phyloP scores from a whole-genome alignment of 768 basidiomycete species.

The Russula abietina region DNA sequence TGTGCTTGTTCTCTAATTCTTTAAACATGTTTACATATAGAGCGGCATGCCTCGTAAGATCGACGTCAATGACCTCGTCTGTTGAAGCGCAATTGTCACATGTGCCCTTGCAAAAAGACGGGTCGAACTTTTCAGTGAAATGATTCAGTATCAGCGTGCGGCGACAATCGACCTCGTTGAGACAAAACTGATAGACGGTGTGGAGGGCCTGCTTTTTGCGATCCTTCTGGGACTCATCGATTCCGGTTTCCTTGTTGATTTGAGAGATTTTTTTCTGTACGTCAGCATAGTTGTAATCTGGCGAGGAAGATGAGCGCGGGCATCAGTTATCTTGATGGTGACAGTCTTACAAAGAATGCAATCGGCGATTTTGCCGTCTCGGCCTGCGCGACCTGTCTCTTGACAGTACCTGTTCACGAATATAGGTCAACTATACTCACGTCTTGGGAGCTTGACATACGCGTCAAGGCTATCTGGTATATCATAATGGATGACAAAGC shows the following conservation, averaged over 20 bases:
- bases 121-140: conserved; percentile 78
- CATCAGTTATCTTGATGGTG: neutral
- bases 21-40: conserved; percentile 39
- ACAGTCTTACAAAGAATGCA: conserved; percentile 73
- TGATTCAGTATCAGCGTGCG: conserved; percentile 82
- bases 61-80: conserved; percentile 35
- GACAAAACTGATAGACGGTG: conserved; percentile 73
- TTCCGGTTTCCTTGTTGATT: conserved; percentile 47
- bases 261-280: conserved; percentile 48
- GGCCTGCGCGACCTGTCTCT: conserved; percentile 94
- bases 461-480: conserved; percentile 81
- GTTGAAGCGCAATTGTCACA: conserved; percentile 74
- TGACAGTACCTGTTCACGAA: conserved; percentile 64
- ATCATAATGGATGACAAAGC: conserved; percentile 86
- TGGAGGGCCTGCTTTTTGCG: conserved; percentile 60
- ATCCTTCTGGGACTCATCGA: conserved; percentile 49
- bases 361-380: conserved; percentile 77
- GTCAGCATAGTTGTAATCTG: conserved; percentile 66
- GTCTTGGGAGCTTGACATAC: conserved; percentile 36
- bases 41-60: conserved; percentile 57
- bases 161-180: conserved; percentile 78
- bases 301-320: neutral
- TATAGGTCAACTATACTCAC: conserved; percentile 13
- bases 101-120: conserved; percentile 51
- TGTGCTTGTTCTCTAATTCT: neutral